Conservation (phyloP, 495 filamentous ascomycete genomes). For the Lasiosphaeris hirsuta region DNA sequence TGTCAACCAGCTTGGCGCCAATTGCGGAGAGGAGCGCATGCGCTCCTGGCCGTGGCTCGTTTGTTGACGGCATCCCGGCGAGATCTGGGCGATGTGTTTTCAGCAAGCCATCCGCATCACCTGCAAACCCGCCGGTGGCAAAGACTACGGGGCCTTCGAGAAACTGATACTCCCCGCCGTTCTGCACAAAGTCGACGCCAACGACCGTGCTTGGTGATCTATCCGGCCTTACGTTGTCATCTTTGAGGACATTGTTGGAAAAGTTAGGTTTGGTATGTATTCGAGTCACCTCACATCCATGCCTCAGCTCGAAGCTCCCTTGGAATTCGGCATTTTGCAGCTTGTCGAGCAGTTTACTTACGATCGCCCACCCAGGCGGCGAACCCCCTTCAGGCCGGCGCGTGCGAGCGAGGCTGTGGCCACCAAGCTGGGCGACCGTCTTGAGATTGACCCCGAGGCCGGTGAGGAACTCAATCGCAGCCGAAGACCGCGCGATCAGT, state of each 20-base stretch:
- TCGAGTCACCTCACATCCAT: constrained; percentile 39
- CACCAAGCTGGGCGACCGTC: constrained; percentile 52
- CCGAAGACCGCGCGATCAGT: constrained; percentile 38
- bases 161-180: constrained; percentile 7
- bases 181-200: constrained; percentile 35
- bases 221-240: too few relatives aligned
- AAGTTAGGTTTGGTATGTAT: too few relatives aligned
- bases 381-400: constrained; percentile 49
- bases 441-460: constrained; percentile 53
- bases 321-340: constrained; percentile 37
- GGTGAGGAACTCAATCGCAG: constrained; percentile 51
- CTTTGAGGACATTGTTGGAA: too few relatives aligned
- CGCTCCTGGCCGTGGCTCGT: constrained; percentile 50
- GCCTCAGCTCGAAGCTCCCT: constrained; percentile 44
- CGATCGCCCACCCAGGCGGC: constrained; percentile 53
- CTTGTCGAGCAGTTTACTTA: constrained; percentile 44
- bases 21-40: constrained; percentile 45
- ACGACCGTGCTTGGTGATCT: constrained; percentile 14
- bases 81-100: constrained; percentile 54
- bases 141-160: constrained; percentile 54
- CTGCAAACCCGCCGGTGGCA: constrained; percentile 56
- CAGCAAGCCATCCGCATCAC: constrained; percentile 53
- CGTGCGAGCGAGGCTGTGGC: constrained; percentile 51
- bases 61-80: constrained; percentile 56
- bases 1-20: constrained; percentile 53